Evolutionary conservation across 1,284 basidiomycete species (phyloP).

Genomic region (Schizophyllum amplum): DNA sequence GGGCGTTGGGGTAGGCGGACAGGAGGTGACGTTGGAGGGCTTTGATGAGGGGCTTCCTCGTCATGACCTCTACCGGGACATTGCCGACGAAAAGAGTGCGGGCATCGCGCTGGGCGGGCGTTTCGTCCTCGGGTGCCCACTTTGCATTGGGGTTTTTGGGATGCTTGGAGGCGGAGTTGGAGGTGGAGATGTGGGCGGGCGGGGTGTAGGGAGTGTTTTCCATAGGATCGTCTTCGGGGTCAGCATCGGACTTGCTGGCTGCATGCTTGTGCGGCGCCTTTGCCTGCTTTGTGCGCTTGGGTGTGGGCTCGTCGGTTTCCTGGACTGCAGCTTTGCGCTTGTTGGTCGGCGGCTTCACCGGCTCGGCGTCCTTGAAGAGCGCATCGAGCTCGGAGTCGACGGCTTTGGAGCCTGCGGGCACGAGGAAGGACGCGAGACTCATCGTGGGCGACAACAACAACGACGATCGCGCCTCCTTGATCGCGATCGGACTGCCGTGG

Average conservation of each 20-base stretch:
- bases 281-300: conserved; percentile 15
- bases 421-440: conserved; percentile 22
- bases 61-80: conserved; percentile 68
- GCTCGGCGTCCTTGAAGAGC: conserved; percentile 24
- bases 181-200: neutral
- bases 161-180: neutral
- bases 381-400: conserved; percentile 34
- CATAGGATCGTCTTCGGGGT: neutral
- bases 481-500: too few species aligned
- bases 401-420: conserved; percentile 13
- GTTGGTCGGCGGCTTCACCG: conserved; percentile 14
- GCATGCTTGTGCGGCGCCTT: conserved; percentile 3
- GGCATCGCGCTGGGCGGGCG: conserved; percentile 59
- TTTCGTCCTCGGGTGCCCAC: conserved; percentile 60
- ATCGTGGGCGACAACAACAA: conserved; percentile 12
- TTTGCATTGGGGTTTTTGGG: conserved; percentile 14
- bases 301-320: conserved; percentile 13
- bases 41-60: conserved; percentile 61
- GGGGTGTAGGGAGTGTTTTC: neutral
- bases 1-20: conserved; percentile 57
- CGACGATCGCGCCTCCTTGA: too few species aligned
- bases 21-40: conserved; percentile 69
- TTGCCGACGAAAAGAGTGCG: conserved; percentile 96
- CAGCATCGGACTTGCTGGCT: neutral
- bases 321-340: conserved; percentile 24